Evolutionary conservation across 2,329 filamentous ascomycete genomes (phyloP).

Genomic region (Calonectria pteridis): DNA sequence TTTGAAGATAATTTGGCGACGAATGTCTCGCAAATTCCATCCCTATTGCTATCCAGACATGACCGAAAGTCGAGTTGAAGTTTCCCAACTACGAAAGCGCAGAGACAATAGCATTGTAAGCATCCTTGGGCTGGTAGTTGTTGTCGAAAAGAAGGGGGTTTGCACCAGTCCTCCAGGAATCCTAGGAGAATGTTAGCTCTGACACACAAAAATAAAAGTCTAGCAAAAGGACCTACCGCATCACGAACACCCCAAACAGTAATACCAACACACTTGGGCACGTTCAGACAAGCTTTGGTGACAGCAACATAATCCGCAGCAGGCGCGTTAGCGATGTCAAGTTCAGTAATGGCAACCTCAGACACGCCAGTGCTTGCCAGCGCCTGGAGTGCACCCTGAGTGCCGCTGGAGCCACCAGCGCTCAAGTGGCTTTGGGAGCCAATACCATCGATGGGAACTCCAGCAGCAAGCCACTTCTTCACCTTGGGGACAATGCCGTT

Average conservation of each 20-base stretch:
- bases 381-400: constrained; percentile 6
- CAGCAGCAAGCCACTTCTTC: constrained; percentile 71
- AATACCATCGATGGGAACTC: constrained; percentile 66
- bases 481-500: constrained; percentile 69
- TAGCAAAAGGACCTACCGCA: constrained; percentile 10
- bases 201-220: neutral
- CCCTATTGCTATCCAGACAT: neutral
- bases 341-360: constrained; percentile 75
- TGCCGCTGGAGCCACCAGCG: constrained; percentile 54
- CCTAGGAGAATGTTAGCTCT: constrained; percentile 35
- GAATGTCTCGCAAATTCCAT: neutral
- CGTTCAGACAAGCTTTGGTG: constrained; percentile 68
- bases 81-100: constrained; percentile 15
- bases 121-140: constrained; percentile 64
- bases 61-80: neutral
- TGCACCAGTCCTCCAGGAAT: constrained; percentile 59
- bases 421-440: constrained; percentile 69
- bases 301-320: constrained; percentile 70
- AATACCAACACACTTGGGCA: constrained; percentile 73
- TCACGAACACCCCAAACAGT: constrained; percentile 72
- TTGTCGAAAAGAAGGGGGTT: constrained; percentile 68
- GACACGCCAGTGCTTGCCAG: constrained; percentile 62
- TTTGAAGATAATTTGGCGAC: neutral
- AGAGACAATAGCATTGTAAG: constrained; percentile 56
- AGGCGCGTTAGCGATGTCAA: constrained; percentile 73